Percentiles rank a stretch among this genome's conserved stretches.
Conservation (phyloP, 2,329 filamentous ascomycete genomes). For the Fusarium nelsonii region DNA sequence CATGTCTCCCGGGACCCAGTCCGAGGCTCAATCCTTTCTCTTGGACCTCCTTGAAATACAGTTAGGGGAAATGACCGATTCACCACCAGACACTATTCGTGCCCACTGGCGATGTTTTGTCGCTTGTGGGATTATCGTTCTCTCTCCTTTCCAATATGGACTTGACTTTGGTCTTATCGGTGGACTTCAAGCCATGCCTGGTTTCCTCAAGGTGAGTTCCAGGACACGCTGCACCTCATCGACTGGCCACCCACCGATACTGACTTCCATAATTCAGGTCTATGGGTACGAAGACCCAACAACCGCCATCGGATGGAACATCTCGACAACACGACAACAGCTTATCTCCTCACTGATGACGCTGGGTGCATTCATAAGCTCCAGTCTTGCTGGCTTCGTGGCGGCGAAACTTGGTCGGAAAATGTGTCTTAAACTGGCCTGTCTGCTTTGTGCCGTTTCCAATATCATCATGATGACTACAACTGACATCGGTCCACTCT, state of each 20-base stretch:
- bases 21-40: not conserved
- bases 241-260: not conserved
- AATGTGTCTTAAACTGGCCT: constrained; percentile 38
- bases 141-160: constrained; percentile 44
- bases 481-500: constrained; percentile 33
- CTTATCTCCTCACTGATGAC: constrained; percentile 45
- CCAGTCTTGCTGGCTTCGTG: constrained; percentile 37
- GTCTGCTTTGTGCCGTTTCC: constrained; percentile 35
- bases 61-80: constrained; percentile 13
- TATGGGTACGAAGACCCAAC: constrained; percentile 40
- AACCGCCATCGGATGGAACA: constrained; percentile 45
- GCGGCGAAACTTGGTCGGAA: constrained; percentile 36
- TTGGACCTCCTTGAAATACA: not conserved
- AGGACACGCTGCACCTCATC: not conserved
- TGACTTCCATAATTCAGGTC: constrained; percentile 8
- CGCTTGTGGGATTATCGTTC: constrained; percentile 38
- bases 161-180: constrained; percentile 44
- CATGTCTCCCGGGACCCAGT: not conserved
- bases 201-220: constrained; percentile 35
- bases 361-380: constrained; percentile 42
- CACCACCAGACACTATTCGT: constrained; percentile 34
- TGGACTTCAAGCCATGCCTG: constrained; percentile 42
- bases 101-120: constrained; percentile 43
- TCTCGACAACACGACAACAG: constrained; percentile 41
- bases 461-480: constrained; percentile 47